A percentile compares a stretch with the other conserved stretches of the same genome.
These are phyloP conservation scores for Helianthus tuberosus DNA, from an alignment of 129 eudicot species.

Conservation along the genomic window DNA sequence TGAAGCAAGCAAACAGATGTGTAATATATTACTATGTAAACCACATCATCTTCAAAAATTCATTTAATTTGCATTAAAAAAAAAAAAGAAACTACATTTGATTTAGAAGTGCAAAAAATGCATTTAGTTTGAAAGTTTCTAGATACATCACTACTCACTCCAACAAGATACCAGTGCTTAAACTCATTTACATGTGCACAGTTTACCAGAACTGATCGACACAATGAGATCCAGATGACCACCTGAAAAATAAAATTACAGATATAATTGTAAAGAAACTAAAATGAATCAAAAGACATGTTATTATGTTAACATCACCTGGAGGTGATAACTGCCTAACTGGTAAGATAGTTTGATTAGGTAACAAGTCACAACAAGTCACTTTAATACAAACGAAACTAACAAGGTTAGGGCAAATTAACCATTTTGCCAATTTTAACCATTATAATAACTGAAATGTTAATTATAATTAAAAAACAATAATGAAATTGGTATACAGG, in stretches of 20 bases:
- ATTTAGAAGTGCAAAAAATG: neutral
- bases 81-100: neutral
- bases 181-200: conserved; percentile 7
- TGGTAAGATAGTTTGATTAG: no score
- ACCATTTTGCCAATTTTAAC: neutral
- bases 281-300: neutral
- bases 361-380: neutral
- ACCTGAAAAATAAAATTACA: neutral
- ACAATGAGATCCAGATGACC: neutral
- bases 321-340: no score
- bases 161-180: neutral
- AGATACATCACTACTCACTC: neutral
- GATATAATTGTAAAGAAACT: neutral
- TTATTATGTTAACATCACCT: no score
- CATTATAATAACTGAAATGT: neutral
- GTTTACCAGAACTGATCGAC: neutral
- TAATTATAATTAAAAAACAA: neutral
- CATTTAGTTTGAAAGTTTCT: neutral
- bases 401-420: neutral
- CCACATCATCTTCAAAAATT: neutral
- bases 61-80: neutral
- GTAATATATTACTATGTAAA: neutral
- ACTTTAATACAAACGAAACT: neutral
- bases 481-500: neutral
- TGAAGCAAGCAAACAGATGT: neutral